Base-by-base conservation (phyloP, 1,139 yeast genomes). In the Kluyveromyces sp. region DNA sequence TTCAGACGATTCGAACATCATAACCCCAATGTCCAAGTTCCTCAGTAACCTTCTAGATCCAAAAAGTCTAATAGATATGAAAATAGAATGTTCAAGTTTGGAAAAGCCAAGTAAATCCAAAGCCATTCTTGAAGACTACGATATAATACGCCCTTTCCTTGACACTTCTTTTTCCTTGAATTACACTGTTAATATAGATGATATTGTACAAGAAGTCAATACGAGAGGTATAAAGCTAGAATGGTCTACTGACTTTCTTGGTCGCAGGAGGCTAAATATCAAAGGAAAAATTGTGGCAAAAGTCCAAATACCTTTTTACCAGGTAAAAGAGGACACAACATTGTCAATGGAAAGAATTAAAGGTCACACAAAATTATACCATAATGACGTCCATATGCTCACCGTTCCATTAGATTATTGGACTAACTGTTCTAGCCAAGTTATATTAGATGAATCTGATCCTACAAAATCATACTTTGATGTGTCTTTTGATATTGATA, bases 351-450 rank as follows among this genome's bases (percentile, higher is more conserved):
- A 56, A 15, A 53, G 55, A 10, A 56, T 70, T 1, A 64, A 63
- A 47, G 73, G 74, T 1, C 39, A 56, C 3, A 63, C 72, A 5
- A 54, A 57, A 36, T 51, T 71, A 27, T 61, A 50, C 39, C 70
- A 69, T 48, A 50, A 62, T 7, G 64, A 54, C 3, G 45, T 46
- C 4, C 63, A 61, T 45, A 70, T 70, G 52, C 60, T 70, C 4
- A 56, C 65, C 10, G 55, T 70, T 28, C 64, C 65, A 2, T 54
- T 70, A 52, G 49, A 50, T 3, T 61, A 60, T 6, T 71, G 75
- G 75, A 64, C 60, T 25, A 51, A 53, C 10, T 65, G 73, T 3
- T 47, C 52, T 1, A 68, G 71, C 5, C 53, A 51, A 30, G 52
- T 61, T n/a, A 33, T 53, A 4, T 56, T 53, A n/a, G 55, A 59